phyloP scores from a whole-genome alignment of 2,329 filamentous ascomycete genomes.

The Parastagonospora nodorum region DNA sequence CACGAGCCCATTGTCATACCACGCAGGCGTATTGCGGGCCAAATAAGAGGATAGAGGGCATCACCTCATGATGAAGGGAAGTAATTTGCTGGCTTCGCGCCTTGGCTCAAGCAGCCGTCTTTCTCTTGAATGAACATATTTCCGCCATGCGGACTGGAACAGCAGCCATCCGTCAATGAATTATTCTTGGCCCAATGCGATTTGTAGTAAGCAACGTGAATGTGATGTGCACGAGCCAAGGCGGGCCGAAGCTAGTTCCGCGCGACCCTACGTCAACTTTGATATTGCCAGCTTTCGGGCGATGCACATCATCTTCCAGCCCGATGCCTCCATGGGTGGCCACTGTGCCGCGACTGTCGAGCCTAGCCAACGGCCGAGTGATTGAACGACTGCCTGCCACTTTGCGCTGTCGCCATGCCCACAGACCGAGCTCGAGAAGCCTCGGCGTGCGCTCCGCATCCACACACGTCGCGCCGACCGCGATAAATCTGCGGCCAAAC shows the following conservation, averaged over 20 bases:
- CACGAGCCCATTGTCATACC: slow-evolving; percentile 31
- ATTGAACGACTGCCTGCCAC: slow-evolving; percentile 32
- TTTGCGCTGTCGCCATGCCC: slow-evolving; percentile 34
- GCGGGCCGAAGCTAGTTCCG: slow-evolving; percentile 34
- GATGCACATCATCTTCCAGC: slow-evolving; percentile 34
- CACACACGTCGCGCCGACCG: slow-evolving; percentile 56
- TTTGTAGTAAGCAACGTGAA: background rate
- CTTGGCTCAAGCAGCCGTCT: slow-evolving; percentile 22
- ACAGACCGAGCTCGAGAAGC: slow-evolving; percentile 11
- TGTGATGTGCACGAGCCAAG: slow-evolving; percentile 16
- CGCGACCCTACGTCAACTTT: slow-evolving; percentile 25
- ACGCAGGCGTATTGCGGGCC: slow-evolving; percentile 34
- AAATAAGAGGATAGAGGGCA: slow-evolving; percentile 29
- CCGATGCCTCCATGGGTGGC: slow-evolving; percentile 51
- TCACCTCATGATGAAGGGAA: slow-evolving; percentile 33
- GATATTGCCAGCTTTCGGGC: slow-evolving; percentile 19
- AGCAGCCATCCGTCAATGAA: background rate
- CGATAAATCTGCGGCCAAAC: slow-evolving; percentile 59
- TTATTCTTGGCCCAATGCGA: background rate
- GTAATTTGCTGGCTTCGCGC: slow-evolving; percentile 35
- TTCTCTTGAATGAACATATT: slow-evolving; percentile 31
- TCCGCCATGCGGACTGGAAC: slow-evolving; percentile 2
- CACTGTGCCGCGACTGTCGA: slow-evolving; percentile 40
- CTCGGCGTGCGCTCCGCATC: slow-evolving; percentile 42
- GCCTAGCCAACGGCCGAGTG: slow-evolving; percentile 28